Evolutionary conservation across 2,329 filamentous ascomycete genomes (phyloP).

Genomic region (Talaromyces verruculosus): DNA sequence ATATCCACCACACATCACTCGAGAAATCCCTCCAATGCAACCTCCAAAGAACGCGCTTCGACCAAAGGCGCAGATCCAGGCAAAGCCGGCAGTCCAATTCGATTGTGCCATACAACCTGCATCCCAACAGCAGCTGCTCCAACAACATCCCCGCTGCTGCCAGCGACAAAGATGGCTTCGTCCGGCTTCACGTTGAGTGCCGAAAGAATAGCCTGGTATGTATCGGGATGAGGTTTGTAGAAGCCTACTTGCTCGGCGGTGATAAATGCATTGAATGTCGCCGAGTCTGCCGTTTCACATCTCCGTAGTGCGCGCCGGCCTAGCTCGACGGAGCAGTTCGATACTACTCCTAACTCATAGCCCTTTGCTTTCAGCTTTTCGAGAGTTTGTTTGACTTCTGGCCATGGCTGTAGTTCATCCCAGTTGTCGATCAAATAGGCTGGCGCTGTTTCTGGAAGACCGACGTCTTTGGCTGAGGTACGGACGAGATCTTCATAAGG

Average conservation of each 20-base stretch:
- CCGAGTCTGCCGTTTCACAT: constrained; percentile 10
- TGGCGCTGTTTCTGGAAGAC: constrained; percentile 30
- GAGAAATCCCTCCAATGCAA: neutral
- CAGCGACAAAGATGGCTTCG: constrained; percentile 41
- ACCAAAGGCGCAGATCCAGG: constrained; percentile 21
- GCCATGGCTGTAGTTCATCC: constrained; percentile 30
- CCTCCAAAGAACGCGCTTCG: constrained; percentile 18
- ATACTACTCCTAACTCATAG: constrained; percentile 40
- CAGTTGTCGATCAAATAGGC: constrained; percentile 32
- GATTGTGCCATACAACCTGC: constrained; percentile 44
- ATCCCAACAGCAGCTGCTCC: constrained; percentile 42
- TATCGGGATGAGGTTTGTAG: constrained; percentile 39
- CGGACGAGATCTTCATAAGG: constrained; percentile 33
- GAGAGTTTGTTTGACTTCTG: constrained; percentile 25
- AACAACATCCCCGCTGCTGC: constrained; percentile 44
- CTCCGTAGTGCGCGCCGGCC: constrained; percentile 27
- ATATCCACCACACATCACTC: neutral
- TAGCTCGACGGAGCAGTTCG: constrained; percentile 40
- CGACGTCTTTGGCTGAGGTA: constrained; percentile 30
- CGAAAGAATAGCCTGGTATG: constrained; percentile 36
- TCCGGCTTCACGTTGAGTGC: constrained; percentile 28
- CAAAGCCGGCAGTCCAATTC: constrained; percentile 19
- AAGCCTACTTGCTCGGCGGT: constrained; percentile 45
- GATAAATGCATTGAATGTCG: constrained; percentile 35
- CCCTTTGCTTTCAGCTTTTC: constrained; percentile 29